Evolutionary conservation across 495 filamentous ascomycete species (phyloP).

Genomic region (Glutinoglossum americanum): DNA sequence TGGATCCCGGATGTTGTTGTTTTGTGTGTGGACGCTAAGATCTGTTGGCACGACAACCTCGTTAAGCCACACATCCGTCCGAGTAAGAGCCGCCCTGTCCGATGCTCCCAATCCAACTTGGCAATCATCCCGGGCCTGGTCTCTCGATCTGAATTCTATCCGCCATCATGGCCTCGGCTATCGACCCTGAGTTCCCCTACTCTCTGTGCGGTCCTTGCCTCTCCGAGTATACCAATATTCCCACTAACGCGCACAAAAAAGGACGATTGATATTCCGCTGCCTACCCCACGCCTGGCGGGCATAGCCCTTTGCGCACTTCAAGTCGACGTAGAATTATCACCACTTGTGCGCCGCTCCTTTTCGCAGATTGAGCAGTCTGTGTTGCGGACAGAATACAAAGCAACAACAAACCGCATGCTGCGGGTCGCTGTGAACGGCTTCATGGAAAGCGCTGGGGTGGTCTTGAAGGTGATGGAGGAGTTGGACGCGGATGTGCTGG

Average conservation of each 20-base stretch:
- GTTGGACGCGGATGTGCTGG: constrained; percentile 68
- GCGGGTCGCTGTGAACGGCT: constrained; percentile 92
- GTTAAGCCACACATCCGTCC: background rate
- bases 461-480: constrained; percentile 74
- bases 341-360: constrained; percentile 55
- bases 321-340: constrained; percentile 79
- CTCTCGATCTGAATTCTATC: background rate
- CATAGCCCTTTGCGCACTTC: constrained; percentile 50
- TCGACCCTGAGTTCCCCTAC: constrained; percentile 42
- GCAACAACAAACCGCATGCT: constrained; percentile 93
- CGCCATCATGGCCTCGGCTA: constrained; percentile 1
- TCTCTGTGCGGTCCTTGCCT: constrained; percentile 29
- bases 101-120: background rate
- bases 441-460: constrained; percentile 74
- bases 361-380: constrained; percentile 29
- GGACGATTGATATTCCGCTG: constrained; percentile 30
- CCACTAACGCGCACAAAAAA: background rate
- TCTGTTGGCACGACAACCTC: background rate
- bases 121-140: background rate
- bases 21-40: background rate
- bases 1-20: background rate
- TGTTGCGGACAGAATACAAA: constrained; percentile 56
- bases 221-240: background rate
- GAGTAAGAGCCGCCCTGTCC: background rate
- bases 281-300: constrained; percentile 61